These are phyloP conservation scores for Ustilago sp. DNA, from an alignment of 1,284 basidiomycete genomes.

Conservation along the genomic window DNA sequence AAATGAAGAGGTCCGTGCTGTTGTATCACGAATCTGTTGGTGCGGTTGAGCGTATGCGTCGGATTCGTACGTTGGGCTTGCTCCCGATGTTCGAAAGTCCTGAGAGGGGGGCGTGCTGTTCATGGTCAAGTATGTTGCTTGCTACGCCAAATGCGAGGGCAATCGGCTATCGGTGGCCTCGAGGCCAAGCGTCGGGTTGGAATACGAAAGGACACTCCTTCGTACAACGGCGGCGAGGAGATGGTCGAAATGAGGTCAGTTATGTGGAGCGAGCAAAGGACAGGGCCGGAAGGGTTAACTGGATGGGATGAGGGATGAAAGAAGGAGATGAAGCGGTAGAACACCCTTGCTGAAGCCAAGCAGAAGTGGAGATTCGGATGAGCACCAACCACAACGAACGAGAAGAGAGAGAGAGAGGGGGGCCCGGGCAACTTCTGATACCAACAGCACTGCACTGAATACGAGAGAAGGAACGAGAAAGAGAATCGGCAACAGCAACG, in stretches of 20 bases:
- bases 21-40: conserved; percentile 14
- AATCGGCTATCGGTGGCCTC: background rate
- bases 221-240: background rate
- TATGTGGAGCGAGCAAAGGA: background rate
- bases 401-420: conserved; percentile 8
- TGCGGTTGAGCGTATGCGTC: conserved; percentile 21
- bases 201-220: background rate
- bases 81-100: conserved; percentile 14
- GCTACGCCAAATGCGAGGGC: background rate
- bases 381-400: background rate
- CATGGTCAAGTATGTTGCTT: conserved; percentile 11
- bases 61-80: conserved; percentile 28
- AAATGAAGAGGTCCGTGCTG: conserved; percentile 11
- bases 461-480: background rate
- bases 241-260: background rate
- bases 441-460: background rate
- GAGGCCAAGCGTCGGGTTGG: background rate
- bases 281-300: background rate
- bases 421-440: background rate
- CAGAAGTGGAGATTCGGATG: background rate
- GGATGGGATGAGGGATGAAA: background rate
- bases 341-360: background rate
- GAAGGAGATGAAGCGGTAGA: background rate
- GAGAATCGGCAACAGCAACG: conserved; percentile 1
- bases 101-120: conserved; percentile 31